Evolutionary conservation across 495 filamentous ascomycete genomes (phyloP), one percentile per base, ranked within the genome.

Genomic region (Trichodelitschia bisporula): DNA sequence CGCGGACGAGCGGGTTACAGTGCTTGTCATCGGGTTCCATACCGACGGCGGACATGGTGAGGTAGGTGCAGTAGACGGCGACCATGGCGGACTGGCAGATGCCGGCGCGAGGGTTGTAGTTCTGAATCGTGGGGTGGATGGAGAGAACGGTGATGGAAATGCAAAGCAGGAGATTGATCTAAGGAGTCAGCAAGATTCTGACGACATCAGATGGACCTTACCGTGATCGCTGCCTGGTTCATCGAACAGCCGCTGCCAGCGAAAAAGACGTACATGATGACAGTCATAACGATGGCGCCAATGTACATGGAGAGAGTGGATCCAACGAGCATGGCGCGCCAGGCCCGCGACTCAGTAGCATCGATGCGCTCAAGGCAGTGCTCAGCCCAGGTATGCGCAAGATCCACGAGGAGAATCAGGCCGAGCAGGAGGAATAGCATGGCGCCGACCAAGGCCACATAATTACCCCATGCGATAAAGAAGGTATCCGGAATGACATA

Each of bases 311-410:
- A 70, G 18, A 95, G 52, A 1, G 86, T 93, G 13, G 80, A 90
- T 30, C 82, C 78, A 41, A 97, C 78, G 8, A 97, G 62, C 31
- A 97, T 54, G 6, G 64, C 64, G 19, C 82, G 64, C 86, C 86
- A 97, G 19, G 71, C 42, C 20, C 61, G 59, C 11, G 84, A 91
- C 48, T 92, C 84, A 33, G 62, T 69, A 26, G 77, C 66, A 42
- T 95, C 89, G 38, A 97, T 93, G 58, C 86, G 80, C 39, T 72
- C 66, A 28, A 95, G 62, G 48, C 89, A 95, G 44, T 84, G 73
- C 49, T 97, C 86, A 13, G 86, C 86, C 80, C 84, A 95, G n/a
- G 76, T 76, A 47, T 97, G 89, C 4, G 86, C 86, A 33, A 97
- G 65, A 36, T 97, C 86, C 20, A 97, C 84, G 24, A 97, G 57